Conservation (phyloP, 345 rosid genomes). For the Linum tenue region DNA sequence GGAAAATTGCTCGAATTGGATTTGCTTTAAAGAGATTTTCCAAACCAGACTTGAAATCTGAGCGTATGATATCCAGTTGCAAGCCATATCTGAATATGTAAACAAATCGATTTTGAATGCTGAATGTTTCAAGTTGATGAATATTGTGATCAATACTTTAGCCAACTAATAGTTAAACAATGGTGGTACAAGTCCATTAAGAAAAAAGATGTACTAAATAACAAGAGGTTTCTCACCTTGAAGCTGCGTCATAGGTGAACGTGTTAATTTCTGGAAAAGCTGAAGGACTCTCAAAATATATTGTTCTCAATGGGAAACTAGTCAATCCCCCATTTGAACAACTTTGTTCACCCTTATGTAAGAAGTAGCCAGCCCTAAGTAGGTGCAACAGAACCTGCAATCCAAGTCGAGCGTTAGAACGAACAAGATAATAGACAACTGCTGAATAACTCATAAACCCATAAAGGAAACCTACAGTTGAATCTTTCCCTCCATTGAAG, state of each 20-base stretch:
- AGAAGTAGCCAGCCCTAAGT: slow-evolving; percentile 82
- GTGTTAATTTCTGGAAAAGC: slow-evolving; percentile 84
- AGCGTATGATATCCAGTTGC: slow-evolving; percentile 64
- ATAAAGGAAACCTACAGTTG: slow-evolving; percentile 59
- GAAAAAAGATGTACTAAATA: background rate
- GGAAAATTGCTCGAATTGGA: slow-evolving; percentile 91
- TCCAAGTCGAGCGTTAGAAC: slow-evolving; percentile 16
- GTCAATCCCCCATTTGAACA: slow-evolving; percentile 51
- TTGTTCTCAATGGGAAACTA: slow-evolving; percentile 73
- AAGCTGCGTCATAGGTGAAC: slow-evolving; percentile 79
- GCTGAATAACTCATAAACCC: slow-evolving; percentile 7
- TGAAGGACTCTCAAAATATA: slow-evolving; percentile 81
- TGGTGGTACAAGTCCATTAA: no score
- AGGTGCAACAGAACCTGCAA: slow-evolving; percentile 85
- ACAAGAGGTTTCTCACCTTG: slow-evolving; percentile 34
- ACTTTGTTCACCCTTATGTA: slow-evolving; percentile 49
- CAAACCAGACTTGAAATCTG: slow-evolving; percentile 94
- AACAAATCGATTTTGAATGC: background rate
- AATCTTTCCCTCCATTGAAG: slow-evolving; percentile 98
- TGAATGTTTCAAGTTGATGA: background rate
- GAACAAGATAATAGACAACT: slow-evolving; percentile 16
- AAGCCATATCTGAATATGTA: slow-evolving; percentile 51
- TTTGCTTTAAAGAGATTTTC: slow-evolving; percentile 68
- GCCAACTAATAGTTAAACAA: no score
- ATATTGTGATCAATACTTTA: no score